phyloP scores from a whole-genome alignment of 345 rosid species.

The Lepidium aucheri region DNA sequence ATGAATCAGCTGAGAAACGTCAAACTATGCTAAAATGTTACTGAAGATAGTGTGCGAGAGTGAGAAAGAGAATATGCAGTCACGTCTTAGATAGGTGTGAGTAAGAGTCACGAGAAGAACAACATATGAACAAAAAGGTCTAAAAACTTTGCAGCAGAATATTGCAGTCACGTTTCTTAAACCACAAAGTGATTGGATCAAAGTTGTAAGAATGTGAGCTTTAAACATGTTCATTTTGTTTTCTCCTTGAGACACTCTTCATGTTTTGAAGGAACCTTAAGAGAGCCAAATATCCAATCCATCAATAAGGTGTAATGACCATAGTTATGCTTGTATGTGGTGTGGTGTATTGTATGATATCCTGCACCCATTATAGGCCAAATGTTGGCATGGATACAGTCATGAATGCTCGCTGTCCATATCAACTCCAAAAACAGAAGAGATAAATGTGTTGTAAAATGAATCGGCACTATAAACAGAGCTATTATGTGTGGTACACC shows the following conservation, averaged over 20 bases:
- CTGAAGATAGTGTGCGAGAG: background rate
- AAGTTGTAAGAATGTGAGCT: background rate
- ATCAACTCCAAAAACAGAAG: constrained; percentile 63
- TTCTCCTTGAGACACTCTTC: background rate
- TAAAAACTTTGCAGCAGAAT: background rate
- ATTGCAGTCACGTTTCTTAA: background rate
- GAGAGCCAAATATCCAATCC: constrained; percentile 92
- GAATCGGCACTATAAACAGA: constrained; percentile 58
- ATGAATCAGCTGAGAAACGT: too few relatives aligned
- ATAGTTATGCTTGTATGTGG: constrained; percentile 80
- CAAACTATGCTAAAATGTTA: background rate
- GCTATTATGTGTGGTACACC: constrained; percentile 71
- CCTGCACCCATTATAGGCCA: constrained; percentile 51
- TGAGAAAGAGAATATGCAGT: too few relatives aligned
- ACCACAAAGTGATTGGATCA: background rate
- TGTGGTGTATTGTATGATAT: constrained; percentile 91
- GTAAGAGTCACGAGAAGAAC: too few relatives aligned
- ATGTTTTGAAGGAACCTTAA: constrained; percentile 45
- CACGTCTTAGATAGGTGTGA: too few relatives aligned
- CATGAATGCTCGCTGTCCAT: constrained; percentile 80
- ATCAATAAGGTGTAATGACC: constrained; percentile 88
- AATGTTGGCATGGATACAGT: constrained; percentile 60
- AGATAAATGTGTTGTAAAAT: constrained; percentile 51
- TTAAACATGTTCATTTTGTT: background rate
- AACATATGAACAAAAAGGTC: background rate